phyloP scores from a whole-genome alignment of 106 monocot genomes.

The Vanilla planifolia region DNA sequence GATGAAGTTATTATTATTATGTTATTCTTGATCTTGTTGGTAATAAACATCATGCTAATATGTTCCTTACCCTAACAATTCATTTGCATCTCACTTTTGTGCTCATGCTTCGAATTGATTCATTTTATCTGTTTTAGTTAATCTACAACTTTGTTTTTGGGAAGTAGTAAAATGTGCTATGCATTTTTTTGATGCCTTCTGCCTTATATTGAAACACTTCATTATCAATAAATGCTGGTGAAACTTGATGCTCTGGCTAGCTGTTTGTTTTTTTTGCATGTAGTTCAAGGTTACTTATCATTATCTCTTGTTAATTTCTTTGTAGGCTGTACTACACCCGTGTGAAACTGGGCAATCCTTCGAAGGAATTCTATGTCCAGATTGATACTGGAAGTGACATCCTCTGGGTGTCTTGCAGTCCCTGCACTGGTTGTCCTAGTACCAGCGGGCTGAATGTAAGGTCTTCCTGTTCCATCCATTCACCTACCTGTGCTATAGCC shows the following conservation, averaged over 20 bases:
- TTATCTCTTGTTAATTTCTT: not conserved
- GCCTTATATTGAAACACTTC: not conserved
- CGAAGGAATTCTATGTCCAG: slow-evolving; percentile 91
- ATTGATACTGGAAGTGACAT: slow-evolving; percentile 97
- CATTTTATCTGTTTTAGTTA: too few relatives aligned
- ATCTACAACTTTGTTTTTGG: not conserved
- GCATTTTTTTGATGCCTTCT: not conserved
- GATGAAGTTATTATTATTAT: too few relatives aligned
- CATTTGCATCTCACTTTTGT: too few relatives aligned
- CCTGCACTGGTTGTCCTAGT: slow-evolving; percentile 73
- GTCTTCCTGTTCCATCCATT: not conserved
- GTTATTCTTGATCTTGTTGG: too few relatives aligned
- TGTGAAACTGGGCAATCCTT: slow-evolving; percentile 81
- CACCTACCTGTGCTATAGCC: not conserved
- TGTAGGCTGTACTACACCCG: slow-evolving; percentile 75
- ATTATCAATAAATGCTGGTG: not conserved
- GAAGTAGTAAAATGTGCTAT: not conserved
- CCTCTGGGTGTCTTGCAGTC: slow-evolving; percentile 83
- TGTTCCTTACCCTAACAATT: too few relatives aligned
- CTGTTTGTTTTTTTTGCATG: not conserved
- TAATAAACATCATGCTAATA: too few relatives aligned
- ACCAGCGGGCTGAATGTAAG: slow-evolving; percentile 81
- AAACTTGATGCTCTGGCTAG: not conserved
- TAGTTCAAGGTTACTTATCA: not conserved
- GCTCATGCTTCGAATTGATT: too few relatives aligned